Evolutionary conservation across 1,139 yeast species (phyloP).

Genomic region (Blastobotrys malaysiensis): DNA sequence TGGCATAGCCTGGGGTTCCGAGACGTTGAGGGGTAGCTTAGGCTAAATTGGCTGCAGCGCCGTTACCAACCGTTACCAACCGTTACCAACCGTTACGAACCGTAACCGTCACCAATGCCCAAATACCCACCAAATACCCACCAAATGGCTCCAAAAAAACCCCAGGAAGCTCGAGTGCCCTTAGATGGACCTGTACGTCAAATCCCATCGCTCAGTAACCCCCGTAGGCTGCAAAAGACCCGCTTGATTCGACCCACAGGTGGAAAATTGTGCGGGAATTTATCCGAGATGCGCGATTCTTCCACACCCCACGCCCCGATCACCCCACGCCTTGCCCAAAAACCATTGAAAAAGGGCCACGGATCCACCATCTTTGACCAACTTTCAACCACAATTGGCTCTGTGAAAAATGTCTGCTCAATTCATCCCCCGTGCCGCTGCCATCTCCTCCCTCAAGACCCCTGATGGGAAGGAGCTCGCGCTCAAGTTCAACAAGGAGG

Average conservation of each 20-base stretch:
- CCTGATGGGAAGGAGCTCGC: conserved; percentile 25
- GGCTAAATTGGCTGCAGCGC: no score
- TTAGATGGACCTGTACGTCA: no score
- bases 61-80: no score
- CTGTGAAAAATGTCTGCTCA: conserved; percentile 6
- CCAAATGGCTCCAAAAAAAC: no score
- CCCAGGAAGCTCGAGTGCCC: no score
- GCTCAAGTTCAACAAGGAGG: conserved; percentile 23
- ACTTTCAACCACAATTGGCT: not conserved
- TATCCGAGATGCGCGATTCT: conserved; percentile 4
- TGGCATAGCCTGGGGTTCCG: no score
- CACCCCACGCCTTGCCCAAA: not conserved
- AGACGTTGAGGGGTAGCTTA: no score
- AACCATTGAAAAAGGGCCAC: not conserved
- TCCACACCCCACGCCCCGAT: not conserved
- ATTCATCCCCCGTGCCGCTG: conserved; percentile 18
- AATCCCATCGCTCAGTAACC: no score
- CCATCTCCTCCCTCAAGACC: conserved; percentile 26
- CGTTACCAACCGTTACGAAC: no score
- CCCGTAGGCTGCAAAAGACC: no score
- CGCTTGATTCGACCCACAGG: not conserved
- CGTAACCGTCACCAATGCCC: no score
- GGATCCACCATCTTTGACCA: not conserved
- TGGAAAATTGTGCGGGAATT: not conserved
- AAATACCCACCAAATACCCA: no score